Base-by-base conservation (phyloP, 1,139 yeast species). In the Kodamaea arcana region DNA sequence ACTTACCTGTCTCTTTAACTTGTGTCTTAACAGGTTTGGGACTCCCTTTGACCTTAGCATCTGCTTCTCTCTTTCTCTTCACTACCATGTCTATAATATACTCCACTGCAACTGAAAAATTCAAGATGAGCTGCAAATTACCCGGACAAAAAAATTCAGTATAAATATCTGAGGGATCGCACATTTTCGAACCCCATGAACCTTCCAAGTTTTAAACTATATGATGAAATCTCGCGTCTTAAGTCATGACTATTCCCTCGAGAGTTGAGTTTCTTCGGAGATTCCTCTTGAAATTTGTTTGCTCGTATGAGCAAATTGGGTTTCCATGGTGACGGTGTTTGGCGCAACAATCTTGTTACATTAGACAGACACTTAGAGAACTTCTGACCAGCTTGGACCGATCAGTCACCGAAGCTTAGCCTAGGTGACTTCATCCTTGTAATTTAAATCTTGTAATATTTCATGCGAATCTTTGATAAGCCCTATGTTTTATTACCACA, bases 301-400 rank as follows among this genome's bases (percentile, higher is more conserved):
- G 47, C 50, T 58, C 68, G 56, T 54, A 60, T 64, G 67, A 54
- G 51, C 44, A 42, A 45, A 56, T 50, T 65, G 79, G 80, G 72
- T 65, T 62, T 56, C 54, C 46, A 45, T 75, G 77, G 74, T 71
- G 80, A 75, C 39, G 58, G 78, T 68, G 79, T 74, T 64, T 67
- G 79, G 78, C 79, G 78, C 79, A 74, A 68, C 67, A 61, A 55
- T 69, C 79, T 74, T 74, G 79, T 74, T 74, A 74, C 79, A 52
- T 54, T 45, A 42, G 51, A 63, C 71, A 58, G 62, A 66, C 69
- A 66, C 69, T 54, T 44, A 52, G 69, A 67, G 74, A 69, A 50
- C 57, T 69, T 69, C 75, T 69, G 75, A 69, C 56, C 72, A 24
- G 30, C 10, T 28, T 30, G 29, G 32, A 24, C 12, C 3, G 37